A percentile compares a stretch with the other conserved stretches of the same genome.
Evolutionary conservation across 768 basidiomycete species (phyloP).

Genomic region (Agrocybe pediades): DNA sequence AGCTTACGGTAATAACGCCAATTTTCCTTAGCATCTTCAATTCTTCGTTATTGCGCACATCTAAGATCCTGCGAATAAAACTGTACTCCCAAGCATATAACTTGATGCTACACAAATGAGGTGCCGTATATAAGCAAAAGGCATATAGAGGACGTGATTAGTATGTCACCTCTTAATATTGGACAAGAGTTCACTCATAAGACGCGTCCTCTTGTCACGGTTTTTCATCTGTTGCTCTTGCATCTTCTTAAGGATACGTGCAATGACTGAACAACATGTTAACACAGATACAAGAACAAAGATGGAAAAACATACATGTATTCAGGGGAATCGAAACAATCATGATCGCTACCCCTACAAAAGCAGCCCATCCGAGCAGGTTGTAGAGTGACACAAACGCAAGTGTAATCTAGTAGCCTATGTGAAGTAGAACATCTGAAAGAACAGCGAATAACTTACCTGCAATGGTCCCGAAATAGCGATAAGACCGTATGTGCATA

Average conservation of each 20-base stretch:
- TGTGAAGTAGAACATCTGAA: background rate
- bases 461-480: conserved; percentile 86
- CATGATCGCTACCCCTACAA: conserved; percentile 90
- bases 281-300: background rate
- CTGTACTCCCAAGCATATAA: conserved; percentile 95
- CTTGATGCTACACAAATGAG: conserved; percentile 63
- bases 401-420: conserved; percentile 62
- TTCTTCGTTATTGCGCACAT: conserved; percentile 82
- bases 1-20: conserved; percentile 66
- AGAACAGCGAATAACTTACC: conserved; percentile 35
- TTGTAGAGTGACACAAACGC: conserved; percentile 91
- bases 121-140: background rate
- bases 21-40: conserved; percentile 82
- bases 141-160: background rate
- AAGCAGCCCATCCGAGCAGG: conserved; percentile 89
- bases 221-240: conserved; percentile 94
- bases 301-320: conserved; percentile 41
- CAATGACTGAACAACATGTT: conserved; percentile 46
- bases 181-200: conserved; percentile 92
- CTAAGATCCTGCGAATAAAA: conserved; percentile 77
- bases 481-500: conserved; percentile 84
- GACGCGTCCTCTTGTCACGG: conserved; percentile 76
- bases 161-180: conserved; percentile 78
- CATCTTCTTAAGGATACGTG: conserved; percentile 68
- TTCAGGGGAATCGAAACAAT: conserved; percentile 78